Evolutionary conservation across 495 filamentous ascomycete species (phyloP), one percentile per base, ranked within the genome.

Genomic region (Bombardia bombarda): DNA sequence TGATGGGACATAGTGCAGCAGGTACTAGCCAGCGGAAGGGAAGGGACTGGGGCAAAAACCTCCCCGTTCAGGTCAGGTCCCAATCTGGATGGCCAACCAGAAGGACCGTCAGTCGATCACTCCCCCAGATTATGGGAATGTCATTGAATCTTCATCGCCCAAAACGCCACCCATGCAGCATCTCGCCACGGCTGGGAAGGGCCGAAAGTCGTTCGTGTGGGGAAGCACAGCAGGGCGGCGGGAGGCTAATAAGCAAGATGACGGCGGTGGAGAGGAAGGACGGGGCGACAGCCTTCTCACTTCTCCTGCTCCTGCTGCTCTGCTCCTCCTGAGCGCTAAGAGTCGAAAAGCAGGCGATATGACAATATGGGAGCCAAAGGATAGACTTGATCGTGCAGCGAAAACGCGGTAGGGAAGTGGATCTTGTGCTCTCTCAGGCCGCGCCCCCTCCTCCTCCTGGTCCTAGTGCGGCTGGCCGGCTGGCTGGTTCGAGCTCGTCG

Each of bases 171-270:
- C 40, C 26, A 19, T 38, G 41, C 26, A 19, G 14, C 25, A 36
- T 46, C 23, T 19, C 35, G 17, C 23, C 34, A 30, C 49, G 45
- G 53, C 43, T 42, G 33, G 39, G 37, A 56, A 52, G 49, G 46
- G 45, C 49, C 53, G 53, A 50, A 40, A 40, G 1, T 38, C 14
- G 28, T 44, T n/a, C 32, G 40, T 40, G 53, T 37, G 47, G 40
- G 46, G 40, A 52, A 36, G 31, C 26, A 22, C 21, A 19, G 31
- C 30, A 43, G 38, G 31, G 23, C n/a, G n/a, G 4, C 6, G 12
- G 41, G 47, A 32, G 42, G 22, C 37, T 45, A 50, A 50, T 50
- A 34, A 50, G 38, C 23, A 17, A 30, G 23, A 28, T 30, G 23
- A 30, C 13, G 24, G 24, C 14, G 23, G 7, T 16, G 17, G 38